Percentiles rank a stretch among this genome's conserved stretches.
phyloP scores from a whole-genome alignment of 1,284 basidiomycete genomes.

The Boletellus sp. region DNA sequence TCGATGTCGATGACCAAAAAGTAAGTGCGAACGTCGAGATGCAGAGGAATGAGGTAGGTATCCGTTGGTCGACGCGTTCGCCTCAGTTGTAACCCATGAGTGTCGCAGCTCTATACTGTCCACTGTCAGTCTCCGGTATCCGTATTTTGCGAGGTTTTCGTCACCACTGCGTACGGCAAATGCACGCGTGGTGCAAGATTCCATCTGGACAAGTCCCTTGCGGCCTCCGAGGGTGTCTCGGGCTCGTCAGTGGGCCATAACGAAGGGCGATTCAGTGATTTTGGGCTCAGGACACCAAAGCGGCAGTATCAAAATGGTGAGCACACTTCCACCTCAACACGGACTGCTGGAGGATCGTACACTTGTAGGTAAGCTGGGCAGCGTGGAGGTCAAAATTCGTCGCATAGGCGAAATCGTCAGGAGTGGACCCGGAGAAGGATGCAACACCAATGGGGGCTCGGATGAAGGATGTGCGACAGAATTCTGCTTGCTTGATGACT shows the following conservation, averaged over 20 bases:
- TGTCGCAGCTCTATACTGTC: slow-evolving; percentile 12
- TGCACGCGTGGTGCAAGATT: slow-evolving; percentile 14
- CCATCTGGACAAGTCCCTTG: slow-evolving; percentile 8
- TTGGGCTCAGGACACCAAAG: slow-evolving; percentile 14
- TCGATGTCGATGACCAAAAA: slow-evolving; percentile 15
- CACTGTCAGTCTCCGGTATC: slow-evolving; percentile 17
- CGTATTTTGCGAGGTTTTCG: slow-evolving; percentile 17
- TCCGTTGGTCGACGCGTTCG: not conserved
- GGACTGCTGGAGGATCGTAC: not conserved
- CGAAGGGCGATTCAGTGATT: not conserved
- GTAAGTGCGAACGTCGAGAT: slow-evolving; percentile 9
- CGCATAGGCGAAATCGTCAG: slow-evolving; percentile 10
- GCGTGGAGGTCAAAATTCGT: slow-evolving; percentile 19
- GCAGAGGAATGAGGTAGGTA: slow-evolving; percentile 15
- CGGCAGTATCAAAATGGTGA: slow-evolving; percentile 1
- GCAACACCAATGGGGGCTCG: not conserved
- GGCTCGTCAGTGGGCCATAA: slow-evolving; percentile 10
- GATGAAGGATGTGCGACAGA: not conserved
- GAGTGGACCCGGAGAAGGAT: not conserved
- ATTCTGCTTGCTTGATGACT: slow-evolving; percentile 14
- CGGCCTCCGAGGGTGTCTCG: not conserved
- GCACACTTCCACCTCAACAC: not conserved
- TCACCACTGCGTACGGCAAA: not conserved
- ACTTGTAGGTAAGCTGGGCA: slow-evolving; percentile 6
- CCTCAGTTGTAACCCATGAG: not conserved